A percentile compares a stretch with the other conserved stretches of the same genome.
phyloP scores from a whole-genome alignment of 73 alveolate species.

The Symbiodinium natans region DNA sequence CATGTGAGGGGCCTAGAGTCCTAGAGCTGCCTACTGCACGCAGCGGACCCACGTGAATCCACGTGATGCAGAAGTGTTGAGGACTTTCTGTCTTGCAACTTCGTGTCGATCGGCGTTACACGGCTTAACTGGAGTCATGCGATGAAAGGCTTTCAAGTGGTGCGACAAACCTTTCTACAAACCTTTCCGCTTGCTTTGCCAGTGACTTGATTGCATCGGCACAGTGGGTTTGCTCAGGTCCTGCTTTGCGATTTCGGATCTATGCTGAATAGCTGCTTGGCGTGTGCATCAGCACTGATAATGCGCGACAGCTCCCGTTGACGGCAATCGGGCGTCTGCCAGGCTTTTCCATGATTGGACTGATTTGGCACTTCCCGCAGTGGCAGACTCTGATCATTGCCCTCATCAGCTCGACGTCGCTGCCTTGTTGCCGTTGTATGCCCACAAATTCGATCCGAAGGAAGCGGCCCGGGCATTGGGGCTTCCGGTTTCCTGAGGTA shows the following conservation, averaged over 20 bases:
- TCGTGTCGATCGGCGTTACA: background rate
- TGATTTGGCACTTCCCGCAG: conserved; percentile 72
- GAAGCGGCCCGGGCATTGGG: background rate
- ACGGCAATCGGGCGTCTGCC: too few relatives aligned
- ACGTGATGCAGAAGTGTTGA: too few relatives aligned
- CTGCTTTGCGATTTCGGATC: conserved; percentile 80
- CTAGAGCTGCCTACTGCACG: too few relatives aligned
- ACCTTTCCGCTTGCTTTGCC: background rate
- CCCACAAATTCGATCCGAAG: background rate
- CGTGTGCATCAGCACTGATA: background rate
- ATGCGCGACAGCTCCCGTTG: background rate
- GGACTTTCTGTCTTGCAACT: background rate
- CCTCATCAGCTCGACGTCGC: conserved; percentile 62
- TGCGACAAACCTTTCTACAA: background rate
- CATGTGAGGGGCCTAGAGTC: background rate
- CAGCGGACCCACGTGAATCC: too few relatives aligned
- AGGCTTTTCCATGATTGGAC: conserved; percentile 66
- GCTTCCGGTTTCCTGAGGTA: background rate
- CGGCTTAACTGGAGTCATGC: background rate
- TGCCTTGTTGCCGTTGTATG: background rate
- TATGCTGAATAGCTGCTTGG: conserved; percentile 41
- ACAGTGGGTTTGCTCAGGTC: background rate
- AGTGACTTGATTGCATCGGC: background rate
- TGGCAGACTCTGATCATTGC: conserved; percentile 74
- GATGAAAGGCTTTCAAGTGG: background rate